A percentile compares a stretch with the other conserved stretches of the same genome.
These are phyloP conservation scores for Taphrina sp. DNA, from an alignment of 1,139 yeast genomes.

Conservation along the genomic window DNA sequence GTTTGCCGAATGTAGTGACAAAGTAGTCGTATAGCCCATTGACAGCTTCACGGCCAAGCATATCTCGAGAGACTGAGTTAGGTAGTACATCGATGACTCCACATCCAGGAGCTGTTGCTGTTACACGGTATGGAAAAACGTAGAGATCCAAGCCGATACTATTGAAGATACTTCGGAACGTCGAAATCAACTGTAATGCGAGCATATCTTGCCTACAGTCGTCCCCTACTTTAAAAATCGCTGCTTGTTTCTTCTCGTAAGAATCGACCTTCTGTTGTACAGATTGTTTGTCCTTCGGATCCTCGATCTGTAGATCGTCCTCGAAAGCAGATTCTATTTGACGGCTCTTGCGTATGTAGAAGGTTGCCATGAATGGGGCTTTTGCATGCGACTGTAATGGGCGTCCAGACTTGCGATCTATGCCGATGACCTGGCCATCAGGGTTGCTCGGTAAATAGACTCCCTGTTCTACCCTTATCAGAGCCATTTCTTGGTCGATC, in stretches of 20 bases:
- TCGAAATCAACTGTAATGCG: slow-evolving; percentile 86
- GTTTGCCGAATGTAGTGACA: slow-evolving; percentile 89
- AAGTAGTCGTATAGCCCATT: slow-evolving; percentile 94
- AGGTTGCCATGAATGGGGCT: slow-evolving; percentile 97
- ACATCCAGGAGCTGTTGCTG: slow-evolving; percentile 99
- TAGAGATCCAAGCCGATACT: slow-evolving; percentile 82
- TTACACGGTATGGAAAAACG: slow-evolving; percentile 90
- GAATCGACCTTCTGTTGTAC: slow-evolving; percentile 41
- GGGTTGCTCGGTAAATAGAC: slow-evolving; percentile 96
- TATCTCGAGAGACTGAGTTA: slow-evolving; percentile 89
- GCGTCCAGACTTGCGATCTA: slow-evolving; percentile 85
- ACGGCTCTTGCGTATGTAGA: slow-evolving; percentile 61
- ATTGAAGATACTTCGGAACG: slow-evolving; percentile 88
- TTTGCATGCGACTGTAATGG: slow-evolving; percentile 99
- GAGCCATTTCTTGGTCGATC: slow-evolving; percentile 93
- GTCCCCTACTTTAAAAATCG: slow-evolving; percentile 98
- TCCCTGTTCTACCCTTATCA: slow-evolving; percentile 71
- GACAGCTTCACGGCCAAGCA: slow-evolving; percentile 98
- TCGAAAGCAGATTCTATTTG: slow-evolving; percentile 44
- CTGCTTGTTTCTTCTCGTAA: slow-evolving; percentile 70
- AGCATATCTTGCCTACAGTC: slow-evolving; percentile 97
- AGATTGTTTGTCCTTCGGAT: slow-evolving; percentile 47
- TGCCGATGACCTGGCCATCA: slow-evolving; percentile 88
- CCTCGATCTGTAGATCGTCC: slow-evolving; percentile 39
- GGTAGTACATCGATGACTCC: slow-evolving; percentile 98